phyloP scores from a whole-genome alignment of 352 stramenopile species.

The Phytophthora lateralis region DNA sequence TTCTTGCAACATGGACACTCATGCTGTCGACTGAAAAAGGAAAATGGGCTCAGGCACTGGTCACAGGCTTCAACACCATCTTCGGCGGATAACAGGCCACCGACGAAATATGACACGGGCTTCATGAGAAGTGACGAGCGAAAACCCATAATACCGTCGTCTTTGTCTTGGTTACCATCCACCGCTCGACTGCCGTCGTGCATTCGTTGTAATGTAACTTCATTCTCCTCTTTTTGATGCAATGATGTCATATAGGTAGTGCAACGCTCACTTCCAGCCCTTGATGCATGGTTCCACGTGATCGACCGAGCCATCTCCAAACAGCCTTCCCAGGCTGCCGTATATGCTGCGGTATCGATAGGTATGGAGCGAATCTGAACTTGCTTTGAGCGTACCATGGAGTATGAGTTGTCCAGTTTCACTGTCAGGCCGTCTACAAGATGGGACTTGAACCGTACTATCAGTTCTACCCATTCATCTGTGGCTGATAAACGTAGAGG shows the following conservation, averaged over 20 bases:
- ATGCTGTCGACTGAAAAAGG: constrained; percentile 75
- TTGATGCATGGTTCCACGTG: constrained; percentile 67
- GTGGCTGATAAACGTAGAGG: constrained; percentile 46
- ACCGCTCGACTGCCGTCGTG: constrained; percentile 22
- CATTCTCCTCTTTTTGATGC: constrained; percentile 49
- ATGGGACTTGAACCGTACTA: constrained; percentile 37
- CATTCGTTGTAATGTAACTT: constrained; percentile 49
- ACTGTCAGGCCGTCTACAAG: constrained; percentile 26
- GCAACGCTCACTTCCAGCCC: constrained; percentile 44
- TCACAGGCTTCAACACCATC: constrained; percentile 40
- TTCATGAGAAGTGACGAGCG: constrained; percentile 61
- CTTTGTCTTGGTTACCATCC: constrained; percentile 19
- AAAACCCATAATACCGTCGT: constrained; percentile 54
- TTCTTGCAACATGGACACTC: constrained; percentile 56
- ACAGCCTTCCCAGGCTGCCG: constrained; percentile 60
- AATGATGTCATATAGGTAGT: constrained; percentile 47
- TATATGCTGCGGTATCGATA: constrained; percentile 36
- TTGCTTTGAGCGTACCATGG: constrained; percentile 66
- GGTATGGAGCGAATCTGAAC: constrained; percentile 47
- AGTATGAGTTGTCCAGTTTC: constrained; percentile 73
- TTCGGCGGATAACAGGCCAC: constrained; percentile 56
- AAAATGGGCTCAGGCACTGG: constrained; percentile 67
- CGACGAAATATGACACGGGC: constrained; percentile 71
- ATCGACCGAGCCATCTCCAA: constrained; percentile 74
- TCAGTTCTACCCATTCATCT: constrained; percentile 59